Evolutionary conservation across 257 asterid genomes (phyloP), one percentile per base, ranked within the genome.

Genomic region (Thymus mandschuricus): DNA sequence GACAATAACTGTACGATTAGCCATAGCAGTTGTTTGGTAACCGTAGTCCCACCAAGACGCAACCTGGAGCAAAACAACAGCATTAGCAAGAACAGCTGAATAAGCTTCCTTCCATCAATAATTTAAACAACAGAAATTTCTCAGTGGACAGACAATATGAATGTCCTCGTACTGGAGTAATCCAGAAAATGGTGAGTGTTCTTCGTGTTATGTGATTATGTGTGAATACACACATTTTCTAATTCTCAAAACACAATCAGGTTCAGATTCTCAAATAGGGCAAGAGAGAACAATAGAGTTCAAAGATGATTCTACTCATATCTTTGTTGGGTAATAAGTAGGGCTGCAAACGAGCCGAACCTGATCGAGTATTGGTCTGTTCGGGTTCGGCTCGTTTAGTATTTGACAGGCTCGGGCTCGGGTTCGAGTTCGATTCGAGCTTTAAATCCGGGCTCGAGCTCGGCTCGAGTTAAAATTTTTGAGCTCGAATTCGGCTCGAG

Each of bases 1-100:
- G 73, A 95, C 99, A 76, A 92, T 90, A 71, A 95, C 99, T 3
- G 99, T 95, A 60, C 99, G 97, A 83, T 95, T 95, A 51, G 99
- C 99, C 99, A 95, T 95, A 34, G 99, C 99, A 82, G 99, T 95
- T 73, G 99, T 95, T 85, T 95, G 99, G 81, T 95, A 95, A 72
- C 99, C 99, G 77, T 95, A 95, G 64, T 95, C 99, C 99, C 99
- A 95, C 99, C 99, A 95, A 65, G 99, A 92, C 33, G 99, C 99
- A 83, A 95, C 98, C 98, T 95, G 83, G 71, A 82, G 65, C 40
- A 27, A 64, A 78, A 76, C 69, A 31, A 61, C 79, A 62, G 72
- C 75, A 74, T 57, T 58, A 70, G 65, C 27, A 76, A 70, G 45
- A 40, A 29, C 54, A 60, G 21, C 21, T 21, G 21, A 46, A 54